Conservation (phyloP, 2,329 filamentous ascomycete species). For the Claviceps fusiformis region DNA sequence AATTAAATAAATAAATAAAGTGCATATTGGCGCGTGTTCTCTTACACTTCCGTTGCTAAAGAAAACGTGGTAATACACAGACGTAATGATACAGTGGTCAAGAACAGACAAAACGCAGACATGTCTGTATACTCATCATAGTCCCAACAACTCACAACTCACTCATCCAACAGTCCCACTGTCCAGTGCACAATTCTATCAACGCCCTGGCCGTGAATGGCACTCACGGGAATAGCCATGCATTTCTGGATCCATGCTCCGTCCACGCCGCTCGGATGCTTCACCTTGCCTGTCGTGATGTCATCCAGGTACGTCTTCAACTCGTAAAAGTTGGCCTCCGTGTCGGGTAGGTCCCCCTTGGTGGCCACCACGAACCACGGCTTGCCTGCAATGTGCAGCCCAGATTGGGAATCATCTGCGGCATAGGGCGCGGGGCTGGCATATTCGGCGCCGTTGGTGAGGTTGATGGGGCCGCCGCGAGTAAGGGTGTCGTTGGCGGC, state of each 20-base stretch:
- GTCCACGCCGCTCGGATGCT: conserved; percentile 59
- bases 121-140: neutral
- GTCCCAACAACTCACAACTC: neutral
- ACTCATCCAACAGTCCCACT: conserved; percentile 48
- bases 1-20: no score
- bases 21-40: no score
- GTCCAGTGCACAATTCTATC: conserved; percentile 61
- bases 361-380: conserved; percentile 95
- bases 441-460: conserved; percentile 11
- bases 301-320: conserved; percentile 58
- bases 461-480: conserved; percentile 13
- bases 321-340: conserved; percentile 60
- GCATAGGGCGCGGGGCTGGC: conserved; percentile 4
- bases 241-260: conserved; percentile 47
- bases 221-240: conserved; percentile 71
- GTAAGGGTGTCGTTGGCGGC: conserved; percentile 20
- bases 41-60: no score
- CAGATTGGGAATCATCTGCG: conserved; percentile 13
- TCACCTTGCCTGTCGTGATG: conserved; percentile 46
- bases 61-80: neutral
- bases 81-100: neutral
- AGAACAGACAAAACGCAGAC: neutral
- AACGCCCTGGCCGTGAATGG: conserved; percentile 75
- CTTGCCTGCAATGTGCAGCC: conserved; percentile 75
- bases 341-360: conserved; percentile 72